Evolutionary conservation across 2,329 filamentous ascomycete genomes (phyloP), one percentile per base, ranked within the genome.

Genomic region (Chrysoporthe cubensis): DNA sequence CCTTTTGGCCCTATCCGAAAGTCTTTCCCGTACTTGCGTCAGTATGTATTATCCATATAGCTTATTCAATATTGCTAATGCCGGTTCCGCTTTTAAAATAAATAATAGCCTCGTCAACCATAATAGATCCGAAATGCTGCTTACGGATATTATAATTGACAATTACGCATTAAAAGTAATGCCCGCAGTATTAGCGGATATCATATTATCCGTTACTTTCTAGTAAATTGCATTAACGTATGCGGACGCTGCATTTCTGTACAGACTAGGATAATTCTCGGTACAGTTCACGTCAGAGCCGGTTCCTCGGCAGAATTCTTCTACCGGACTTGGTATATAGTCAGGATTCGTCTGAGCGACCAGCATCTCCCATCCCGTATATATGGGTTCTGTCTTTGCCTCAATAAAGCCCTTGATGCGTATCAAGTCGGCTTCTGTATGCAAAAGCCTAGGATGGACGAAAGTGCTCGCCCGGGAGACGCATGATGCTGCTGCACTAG

Each of bases 21-120:
- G 66, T 63, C 70, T 78, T 77, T 2, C 71, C 69, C 1, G 75
- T 71, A 1, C 73, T 75, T 3, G 73, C 71, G 50, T 77, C 75
- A 1, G 70, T 71, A 54, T 75, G 77, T 5, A 74, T 71, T 42
- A 73, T 74, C 73, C 73, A 78, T 57, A 79, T 73, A n/a, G 75
- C 70, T 0, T 76, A 77, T 21, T 76, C 70, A 58, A 81, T 77
- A 18, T 71, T 72, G 1, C 81, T 80, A 32, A 79, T 81, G 2
- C 79, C 78, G 0, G 69, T 71, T 3, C 81, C 80, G 11, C 71
- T 73, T 69, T 79, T 77, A 71, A 82, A 80, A 65, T 82, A 83
- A 21, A 75, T 65, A 7, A 82, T 69, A 0, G 76, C 81, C 44
- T 79, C 72, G 18, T 81, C 66, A 60, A 75, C 79, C 69, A 80